A percentile compares a stretch with the other conserved stretches of the same genome.
Evolutionary conservation across 2,329 filamentous ascomycete species (phyloP).

Genomic region (Myotisia sp.): DNA sequence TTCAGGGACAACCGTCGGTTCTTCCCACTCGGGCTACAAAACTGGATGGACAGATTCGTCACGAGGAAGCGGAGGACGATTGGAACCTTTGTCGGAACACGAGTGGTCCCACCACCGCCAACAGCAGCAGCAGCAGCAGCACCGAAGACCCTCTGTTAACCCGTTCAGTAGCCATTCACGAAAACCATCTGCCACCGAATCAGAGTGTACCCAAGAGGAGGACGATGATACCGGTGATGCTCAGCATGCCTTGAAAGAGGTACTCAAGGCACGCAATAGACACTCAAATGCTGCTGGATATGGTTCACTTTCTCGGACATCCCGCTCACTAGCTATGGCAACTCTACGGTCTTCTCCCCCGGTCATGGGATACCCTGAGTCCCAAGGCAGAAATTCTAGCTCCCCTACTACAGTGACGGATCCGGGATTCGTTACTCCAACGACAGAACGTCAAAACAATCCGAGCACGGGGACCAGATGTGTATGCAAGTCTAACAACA

Average conservation of each 20-base stretch:
- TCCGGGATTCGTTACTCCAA: conserved; percentile 36
- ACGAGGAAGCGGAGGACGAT: conserved; percentile 16
- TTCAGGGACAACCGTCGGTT: conserved; percentile 28
- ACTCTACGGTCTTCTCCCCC: conserved; percentile 32
- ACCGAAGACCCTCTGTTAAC: conserved; percentile 19
- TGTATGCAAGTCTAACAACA: conserved; percentile 41
- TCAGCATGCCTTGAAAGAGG: conserved; percentile 34
- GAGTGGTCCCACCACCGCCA: conserved; percentile 23
- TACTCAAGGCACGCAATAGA: conserved; percentile 20
- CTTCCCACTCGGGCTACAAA: conserved; percentile 27
- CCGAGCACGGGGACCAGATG: conserved; percentile 43
- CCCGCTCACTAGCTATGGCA: conserved; percentile 19
- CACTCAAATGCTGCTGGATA: conserved; percentile 18
- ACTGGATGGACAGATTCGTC: conserved; percentile 27
- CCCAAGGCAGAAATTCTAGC: conserved; percentile 26
- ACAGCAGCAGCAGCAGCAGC: conserved; percentile 20
- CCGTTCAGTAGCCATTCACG: conserved; percentile 15
- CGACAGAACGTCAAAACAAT: conserved; percentile 39
- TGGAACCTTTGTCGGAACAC: conserved; percentile 14
- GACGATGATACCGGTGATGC: conserved; percentile 26
- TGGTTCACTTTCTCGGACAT: conserved; percentile 17
- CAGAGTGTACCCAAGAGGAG: conserved; percentile 12
- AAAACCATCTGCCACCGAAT: conserved; percentile 13
- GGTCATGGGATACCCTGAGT: conserved; percentile 23
- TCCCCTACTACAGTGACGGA: conserved; percentile 40